Evolutionary conservation across 2,329 filamentous ascomycete genomes (phyloP).

Genomic region (Paecilomyces sp.): DNA sequence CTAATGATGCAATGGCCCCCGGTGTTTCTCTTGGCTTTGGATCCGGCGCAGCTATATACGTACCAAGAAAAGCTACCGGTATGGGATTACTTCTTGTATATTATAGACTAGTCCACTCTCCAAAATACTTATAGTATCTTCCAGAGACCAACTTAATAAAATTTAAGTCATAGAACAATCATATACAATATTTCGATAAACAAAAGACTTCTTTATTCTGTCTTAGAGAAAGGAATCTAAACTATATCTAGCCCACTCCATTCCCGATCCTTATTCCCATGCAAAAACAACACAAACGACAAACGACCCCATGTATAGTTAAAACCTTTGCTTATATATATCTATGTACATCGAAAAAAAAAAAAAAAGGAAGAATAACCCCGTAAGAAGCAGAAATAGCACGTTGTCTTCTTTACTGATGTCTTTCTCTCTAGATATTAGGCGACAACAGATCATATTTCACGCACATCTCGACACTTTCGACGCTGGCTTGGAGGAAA

Average conservation of each 20-base stretch:
- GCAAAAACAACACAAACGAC: too few relatives aligned
- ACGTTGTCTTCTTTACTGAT: background rate
- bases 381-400: too few relatives aligned
- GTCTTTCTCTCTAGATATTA: slow-evolving; percentile 55
- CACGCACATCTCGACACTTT: slow-evolving; percentile 83
- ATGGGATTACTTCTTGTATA: background rate
- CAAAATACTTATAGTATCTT: background rate
- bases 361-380: background rate
- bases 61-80: background rate
- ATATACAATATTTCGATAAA: background rate
- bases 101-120: background rate
- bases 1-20: background rate
- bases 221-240: too few relatives aligned
- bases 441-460: slow-evolving; percentile 84
- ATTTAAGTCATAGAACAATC: background rate
- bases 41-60: background rate
- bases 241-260: too few relatives aligned
- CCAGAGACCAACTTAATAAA: background rate
- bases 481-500: slow-evolving; percentile 83
- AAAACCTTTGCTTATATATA: background rate
- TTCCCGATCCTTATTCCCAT: too few relatives aligned
- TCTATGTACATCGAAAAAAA: background rate
- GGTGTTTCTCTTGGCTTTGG: background rate
- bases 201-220: too few relatives aligned
- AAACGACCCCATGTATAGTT: background rate